Evolutionary conservation across 495 filamentous ascomycete genomes (phyloP).

Genomic region (Talaromyces thailandensis): DNA sequence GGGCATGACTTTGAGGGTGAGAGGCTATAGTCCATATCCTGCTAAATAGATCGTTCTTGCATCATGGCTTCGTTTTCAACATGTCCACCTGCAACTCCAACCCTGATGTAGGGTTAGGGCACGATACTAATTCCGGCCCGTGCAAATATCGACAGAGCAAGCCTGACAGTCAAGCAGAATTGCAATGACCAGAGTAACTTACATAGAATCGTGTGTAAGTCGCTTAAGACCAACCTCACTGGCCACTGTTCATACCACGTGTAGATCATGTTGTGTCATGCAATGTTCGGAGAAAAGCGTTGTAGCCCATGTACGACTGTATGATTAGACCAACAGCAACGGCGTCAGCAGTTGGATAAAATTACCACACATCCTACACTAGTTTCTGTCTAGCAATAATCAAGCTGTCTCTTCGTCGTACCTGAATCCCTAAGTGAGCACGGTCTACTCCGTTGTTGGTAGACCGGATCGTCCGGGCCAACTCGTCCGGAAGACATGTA

Average conservation of each 20-base stretch:
- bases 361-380: neutral
- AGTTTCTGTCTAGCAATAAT: neutral
- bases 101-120: neutral
- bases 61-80: neutral
- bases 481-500: neutral
- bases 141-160: neutral
- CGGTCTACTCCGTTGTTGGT: neutral
- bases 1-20: slow-evolving; percentile 19
- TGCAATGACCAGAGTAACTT: too few relatives aligned
- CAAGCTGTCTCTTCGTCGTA: neutral
- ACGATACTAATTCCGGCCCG: too few relatives aligned
- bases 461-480: neutral
- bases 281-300: neutral
- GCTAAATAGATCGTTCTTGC: neutral
- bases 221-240: neutral
- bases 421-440: neutral
- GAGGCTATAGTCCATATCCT: slow-evolving; percentile 3
- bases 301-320: neutral
- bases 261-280: neutral
- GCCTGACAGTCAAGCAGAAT: too few relatives aligned
- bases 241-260: neutral
- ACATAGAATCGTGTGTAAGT: neutral
- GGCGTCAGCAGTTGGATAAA: neutral
- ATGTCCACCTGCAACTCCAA: neutral
- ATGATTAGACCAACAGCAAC: neutral